Evolutionary conservation across 257 asterid species (phyloP).

Genomic region (Rehmannia glutinosa): DNA sequence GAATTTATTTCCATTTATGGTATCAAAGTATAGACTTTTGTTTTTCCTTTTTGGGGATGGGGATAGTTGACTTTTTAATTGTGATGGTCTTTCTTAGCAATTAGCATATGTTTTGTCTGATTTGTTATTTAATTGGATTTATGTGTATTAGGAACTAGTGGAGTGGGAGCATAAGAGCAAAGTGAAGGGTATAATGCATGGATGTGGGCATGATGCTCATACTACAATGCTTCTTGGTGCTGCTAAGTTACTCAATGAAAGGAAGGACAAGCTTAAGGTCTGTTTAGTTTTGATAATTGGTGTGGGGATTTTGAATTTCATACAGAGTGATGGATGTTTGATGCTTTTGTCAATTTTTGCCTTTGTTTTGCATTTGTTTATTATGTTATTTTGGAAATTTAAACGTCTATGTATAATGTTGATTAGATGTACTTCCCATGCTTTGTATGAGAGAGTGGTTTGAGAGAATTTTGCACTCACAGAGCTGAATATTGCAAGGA

Average conservation of each 20-base stretch:
- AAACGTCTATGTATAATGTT: no score
- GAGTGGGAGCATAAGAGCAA: constrained; percentile 94
- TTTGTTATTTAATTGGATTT: neutral
- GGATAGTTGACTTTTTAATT: neutral
- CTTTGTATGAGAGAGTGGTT: no score
- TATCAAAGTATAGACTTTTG: no score
- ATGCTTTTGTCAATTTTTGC: neutral
- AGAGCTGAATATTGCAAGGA: no score
- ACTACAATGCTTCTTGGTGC: constrained; percentile 94
- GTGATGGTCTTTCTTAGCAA: no score
- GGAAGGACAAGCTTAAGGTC: constrained; percentile 68
- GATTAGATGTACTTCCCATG: no score
- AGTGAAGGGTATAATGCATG: constrained; percentile 81
- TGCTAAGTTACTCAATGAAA: constrained; percentile 67
- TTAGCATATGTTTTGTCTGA: neutral
- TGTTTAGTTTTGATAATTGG: neutral
- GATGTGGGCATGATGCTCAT: constrained; percentile 95
- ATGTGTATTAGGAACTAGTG: constrained; percentile 54
- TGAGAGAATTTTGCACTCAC: no score
- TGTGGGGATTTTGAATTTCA: neutral
- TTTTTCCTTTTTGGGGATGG: neutral
- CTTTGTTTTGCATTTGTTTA: neutral
- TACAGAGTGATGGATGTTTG: neutral
- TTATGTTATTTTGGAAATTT: neutral
- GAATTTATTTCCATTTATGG: no score